Percentiles rank a stretch among this genome's conserved stretches.
Evolutionary conservation across 2,329 filamentous ascomycete genomes (phyloP).

Genomic region (Paracoccidioides lutzii): DNA sequence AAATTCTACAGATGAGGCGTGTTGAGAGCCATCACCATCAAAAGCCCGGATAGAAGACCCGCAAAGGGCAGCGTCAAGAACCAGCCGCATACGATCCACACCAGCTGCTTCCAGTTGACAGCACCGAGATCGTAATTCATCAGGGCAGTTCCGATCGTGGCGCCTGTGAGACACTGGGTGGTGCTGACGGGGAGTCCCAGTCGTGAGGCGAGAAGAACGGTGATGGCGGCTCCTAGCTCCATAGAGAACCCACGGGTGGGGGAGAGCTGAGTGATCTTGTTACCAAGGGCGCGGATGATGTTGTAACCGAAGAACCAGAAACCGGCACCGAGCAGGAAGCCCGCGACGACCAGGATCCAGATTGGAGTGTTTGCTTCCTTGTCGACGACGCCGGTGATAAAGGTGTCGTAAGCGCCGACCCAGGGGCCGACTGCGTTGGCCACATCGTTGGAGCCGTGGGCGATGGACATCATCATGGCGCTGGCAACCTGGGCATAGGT

Average conservation of each 20-base stretch:
- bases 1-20: conserved; percentile 24
- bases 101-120: conserved; percentile 34
- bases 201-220: conserved; percentile 23
- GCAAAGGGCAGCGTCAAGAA: conserved; percentile 33
- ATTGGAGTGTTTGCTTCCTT: conserved; percentile 24
- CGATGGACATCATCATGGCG: conserved; percentile 32
- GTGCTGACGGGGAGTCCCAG: conserved; percentile 26
- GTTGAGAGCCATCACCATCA: conserved; percentile 32
- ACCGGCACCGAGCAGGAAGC: conserved; percentile 27
- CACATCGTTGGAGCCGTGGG: conserved; percentile 35
- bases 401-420: conserved; percentile 27
- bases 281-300: conserved; percentile 30
- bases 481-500: conserved; percentile 33
- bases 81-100: conserved; percentile 34
- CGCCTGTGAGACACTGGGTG: conserved; percentile 26
- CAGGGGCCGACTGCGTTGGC: conserved; percentile 33
- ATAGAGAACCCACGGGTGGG: conserved; percentile 27
- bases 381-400: conserved; percentile 18
- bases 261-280: conserved; percentile 30
- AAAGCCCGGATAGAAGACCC: conserved; percentile 27
- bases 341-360: conserved; percentile 29
- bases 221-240: conserved; percentile 31
- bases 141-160: conserved; percentile 24
- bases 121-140: conserved; percentile 27
- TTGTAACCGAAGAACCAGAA: conserved; percentile 32